Evolutionary conservation across 495 filamentous ascomycete species (phyloP), one percentile per base, ranked within the genome.

Genomic region (Daldinia bambusicola): DNA sequence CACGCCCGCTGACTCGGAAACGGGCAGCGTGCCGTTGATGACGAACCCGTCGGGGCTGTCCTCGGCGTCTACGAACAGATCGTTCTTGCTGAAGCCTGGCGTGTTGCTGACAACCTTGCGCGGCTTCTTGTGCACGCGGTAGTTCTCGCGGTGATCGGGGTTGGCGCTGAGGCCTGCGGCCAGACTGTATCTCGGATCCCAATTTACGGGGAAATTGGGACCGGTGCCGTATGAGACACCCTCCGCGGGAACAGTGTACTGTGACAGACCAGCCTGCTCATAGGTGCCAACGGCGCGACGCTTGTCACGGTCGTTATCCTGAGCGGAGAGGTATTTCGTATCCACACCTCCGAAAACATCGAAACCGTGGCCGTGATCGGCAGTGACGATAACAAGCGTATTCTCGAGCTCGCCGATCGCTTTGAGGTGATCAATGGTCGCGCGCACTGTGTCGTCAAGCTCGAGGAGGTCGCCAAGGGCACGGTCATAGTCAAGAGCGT

Each of bases 321-420:
- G 86, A 3, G 82, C 85, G 10, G 84, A 78, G 8, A 91, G 78
- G 80, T 92, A 93, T 74, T 83, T 76, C n/a, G 82, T 85, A 70
- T 85, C 83, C 40, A 82, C 82, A 61, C 70, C 78, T 57, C 83
- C 83, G 57, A 80, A 84, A 40, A 84, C 83, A 68, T 90, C 89
- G 70, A 93, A 93, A 58, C 91, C 91, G 80, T 93, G 90, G 38
- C 91, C 91, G 79, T 93, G 91, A 76, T 93, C 91, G 5, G 91
- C 90, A 9, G 90, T 91, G 34, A 93, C 89, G 41, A 93, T 68
- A 64, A 93, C 83, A 1, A 92, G 80, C 0, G 91, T 93, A 37
- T 90, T 85, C 13, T 92, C 86, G 3, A 90, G 79, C 22, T 84
- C 78, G 48, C 84, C 83, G 0, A 89, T 75, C 5, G 75, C 69